phyloP scores from a whole-genome alignment of 75 land plant species.

The Selaginella moellendorffii region DNA sequence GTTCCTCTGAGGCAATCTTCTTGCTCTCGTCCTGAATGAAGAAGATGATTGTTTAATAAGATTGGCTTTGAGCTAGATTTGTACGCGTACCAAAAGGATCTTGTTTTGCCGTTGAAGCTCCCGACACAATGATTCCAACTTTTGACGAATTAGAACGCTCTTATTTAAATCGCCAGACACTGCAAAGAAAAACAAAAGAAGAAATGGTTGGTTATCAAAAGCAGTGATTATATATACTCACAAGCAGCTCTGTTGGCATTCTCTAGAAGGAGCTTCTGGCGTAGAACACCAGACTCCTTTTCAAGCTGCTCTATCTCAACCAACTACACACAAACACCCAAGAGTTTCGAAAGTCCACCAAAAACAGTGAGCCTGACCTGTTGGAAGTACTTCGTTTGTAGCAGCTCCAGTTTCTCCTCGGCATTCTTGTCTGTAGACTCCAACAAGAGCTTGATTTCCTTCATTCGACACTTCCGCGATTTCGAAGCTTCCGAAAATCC shows the following conservation, averaged over 20 bases:
- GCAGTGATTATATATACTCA: slow-evolving; percentile 10
- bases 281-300: slow-evolving; percentile 45
- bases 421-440: slow-evolving; percentile 19
- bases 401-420: slow-evolving; percentile 21
- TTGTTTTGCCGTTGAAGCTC: slow-evolving; percentile 94
- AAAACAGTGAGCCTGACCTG: slow-evolving; percentile 13
- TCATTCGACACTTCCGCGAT: slow-evolving; percentile 12
- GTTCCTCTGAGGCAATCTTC: slow-evolving; percentile 70
- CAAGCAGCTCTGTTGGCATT: slow-evolving; percentile 66
- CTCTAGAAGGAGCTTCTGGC: slow-evolving; percentile 52
- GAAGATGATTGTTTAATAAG: not conserved
- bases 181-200: not conserved
- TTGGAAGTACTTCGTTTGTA: slow-evolving; percentile 21
- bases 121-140: slow-evolving; percentile 87
- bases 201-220: not conserved
- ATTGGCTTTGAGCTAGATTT: not conserved
- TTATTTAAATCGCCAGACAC: slow-evolving; percentile 25
- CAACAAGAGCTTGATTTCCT: slow-evolving; percentile 19
- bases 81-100: slow-evolving; percentile 49
- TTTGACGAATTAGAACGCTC: slow-evolving; percentile 52
- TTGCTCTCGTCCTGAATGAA: slow-evolving; percentile 74
- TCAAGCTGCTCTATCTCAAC: slow-evolving; percentile 42
- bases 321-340: slow-evolving; percentile 16
- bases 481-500: slow-evolving; percentile 7
- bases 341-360: not conserved